Evolutionary conservation across 2,329 filamentous ascomycete genomes (phyloP), one percentile per base, ranked within the genome.

Genomic region (Colletotrichum sp.): DNA sequence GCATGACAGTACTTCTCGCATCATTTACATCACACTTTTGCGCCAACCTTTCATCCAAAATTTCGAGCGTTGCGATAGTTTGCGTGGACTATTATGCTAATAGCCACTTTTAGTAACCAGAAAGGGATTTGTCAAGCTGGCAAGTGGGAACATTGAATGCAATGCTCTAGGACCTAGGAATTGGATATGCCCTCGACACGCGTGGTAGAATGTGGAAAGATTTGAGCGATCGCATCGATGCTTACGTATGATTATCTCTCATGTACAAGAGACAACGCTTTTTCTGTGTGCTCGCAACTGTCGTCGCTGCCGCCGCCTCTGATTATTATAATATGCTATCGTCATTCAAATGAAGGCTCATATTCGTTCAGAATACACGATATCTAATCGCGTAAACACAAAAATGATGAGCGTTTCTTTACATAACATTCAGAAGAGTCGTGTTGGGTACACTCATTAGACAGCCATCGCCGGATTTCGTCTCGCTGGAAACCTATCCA

Each of bases 391-490:
- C 3, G 38, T 4, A n/a, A n/a, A 12, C 6, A 48, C 3, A 12
- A 5, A 18, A n/a, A 1, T 0, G 38, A 10, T n/a, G 9, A n/a
- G 9, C 10, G 10, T 7, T 21, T 7, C 5, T 9, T 52, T 21
- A 21, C n/a, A 52, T 13, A 13, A 21, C 3, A 4, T n/a, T 13
- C 1, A 6, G 5, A 0, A 48, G 10, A 0, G n/a, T 48, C n/a
- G 2, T 6, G 10, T 7, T 0, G 2, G n/a, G 4, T 52, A 21
- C 43, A 21, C 43, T 52, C 43, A n/a, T 48, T 43, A 43, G 43
- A 48, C n/a, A 48, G 43, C 43, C 43, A 8, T 21, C n/a, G 10
- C n/a, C n/a, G 12, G n/a, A 8, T 21, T 52, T 13, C 10, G 0
- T 21, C n/a, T 13, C 10, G 12, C 10, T 52, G 16, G n/a, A 4